These are phyloP conservation scores for Phytophthora meadii DNA, from an alignment of 352 stramenopile genomes.

Conservation along the genomic window DNA sequence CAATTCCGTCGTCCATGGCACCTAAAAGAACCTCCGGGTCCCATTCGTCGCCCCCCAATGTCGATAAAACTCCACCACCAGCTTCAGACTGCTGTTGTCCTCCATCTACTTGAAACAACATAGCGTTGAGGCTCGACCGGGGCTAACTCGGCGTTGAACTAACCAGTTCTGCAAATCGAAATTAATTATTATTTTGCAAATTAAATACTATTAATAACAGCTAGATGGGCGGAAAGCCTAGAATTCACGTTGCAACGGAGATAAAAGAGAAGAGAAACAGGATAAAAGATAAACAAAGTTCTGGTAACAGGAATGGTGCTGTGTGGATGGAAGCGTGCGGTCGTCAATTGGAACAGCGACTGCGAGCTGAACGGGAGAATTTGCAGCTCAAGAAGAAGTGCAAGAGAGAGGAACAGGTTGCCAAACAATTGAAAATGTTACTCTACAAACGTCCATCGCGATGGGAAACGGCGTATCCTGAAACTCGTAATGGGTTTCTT, in stretches of 20 bases:
- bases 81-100: neutral
- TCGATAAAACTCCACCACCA: neutral
- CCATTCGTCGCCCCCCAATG: slow-evolving; percentile 6
- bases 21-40: slow-evolving; percentile 16
- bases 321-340: slow-evolving; percentile 9
- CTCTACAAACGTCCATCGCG: slow-evolving; percentile 15
- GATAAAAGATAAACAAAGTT: too few species aligned
- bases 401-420: slow-evolving; percentile 15
- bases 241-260: slow-evolving; percentile 12
- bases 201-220: too few species aligned
- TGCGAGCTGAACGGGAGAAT: slow-evolving; percentile 32
- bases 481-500: neutral
- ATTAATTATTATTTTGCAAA: too few species aligned
- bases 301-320: neutral
- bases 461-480: slow-evolving; percentile 5
- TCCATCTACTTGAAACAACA: neutral
- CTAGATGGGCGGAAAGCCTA: slow-evolving; percentile 10
- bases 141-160: slow-evolving; percentile 23
- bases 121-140: neutral
- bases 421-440: slow-evolving; percentile 23
- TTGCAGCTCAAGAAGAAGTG: slow-evolving; percentile 25
- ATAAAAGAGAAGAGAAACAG: too few species aligned
- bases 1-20: slow-evolving; percentile 7
- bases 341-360: slow-evolving; percentile 20
- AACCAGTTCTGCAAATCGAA: too few species aligned